These are phyloP conservation scores for Lachancea sp. DNA, from an alignment of 805 yeast genomes.

Conservation along the genomic window DNA sequence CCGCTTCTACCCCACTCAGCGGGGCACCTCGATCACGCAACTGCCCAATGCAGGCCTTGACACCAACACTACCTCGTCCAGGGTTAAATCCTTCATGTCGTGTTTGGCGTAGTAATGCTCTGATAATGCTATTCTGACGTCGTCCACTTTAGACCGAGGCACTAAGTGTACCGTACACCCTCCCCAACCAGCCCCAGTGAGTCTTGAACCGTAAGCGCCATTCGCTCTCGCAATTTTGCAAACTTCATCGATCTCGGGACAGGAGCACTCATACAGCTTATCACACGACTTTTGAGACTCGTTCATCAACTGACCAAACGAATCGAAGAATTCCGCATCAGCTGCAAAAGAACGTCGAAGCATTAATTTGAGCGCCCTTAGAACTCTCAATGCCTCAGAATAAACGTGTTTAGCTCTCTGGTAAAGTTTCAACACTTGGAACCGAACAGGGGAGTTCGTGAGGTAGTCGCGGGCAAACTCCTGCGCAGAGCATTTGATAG, in stretches of 20 bases:
- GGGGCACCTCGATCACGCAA: constrained; percentile 24
- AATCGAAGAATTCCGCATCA: constrained; percentile 33
- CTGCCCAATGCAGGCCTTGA: constrained; percentile 54
- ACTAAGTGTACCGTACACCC: constrained; percentile 67
- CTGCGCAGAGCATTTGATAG: constrained; percentile 37
- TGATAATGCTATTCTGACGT: constrained; percentile 42
- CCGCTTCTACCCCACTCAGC: no score
- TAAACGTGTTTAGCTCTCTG: constrained; percentile 58
- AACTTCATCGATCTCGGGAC: constrained; percentile 46
- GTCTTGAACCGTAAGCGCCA: constrained; percentile 61
- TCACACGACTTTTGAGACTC: constrained; percentile 51
- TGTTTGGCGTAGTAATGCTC: constrained; percentile 41
- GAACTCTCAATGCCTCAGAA: constrained; percentile 54
- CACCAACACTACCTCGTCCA: constrained; percentile 47
- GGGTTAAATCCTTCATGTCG: constrained; percentile 39
- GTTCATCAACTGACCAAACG: constrained; percentile 52
- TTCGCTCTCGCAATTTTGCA: constrained; percentile 46
- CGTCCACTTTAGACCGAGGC: constrained; percentile 21
- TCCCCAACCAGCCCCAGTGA: constrained; percentile 81
- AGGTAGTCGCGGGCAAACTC: constrained; percentile 43
- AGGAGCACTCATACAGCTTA: constrained; percentile 47
- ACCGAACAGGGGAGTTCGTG: constrained; percentile 50
- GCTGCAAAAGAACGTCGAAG: constrained; percentile 12
- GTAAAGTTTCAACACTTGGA: constrained; percentile 48
- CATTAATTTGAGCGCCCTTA: constrained; percentile 42